Evolutionary conservation across 2,329 filamentous ascomycete genomes (phyloP).

Genomic region (Talaromyces sp.): DNA sequence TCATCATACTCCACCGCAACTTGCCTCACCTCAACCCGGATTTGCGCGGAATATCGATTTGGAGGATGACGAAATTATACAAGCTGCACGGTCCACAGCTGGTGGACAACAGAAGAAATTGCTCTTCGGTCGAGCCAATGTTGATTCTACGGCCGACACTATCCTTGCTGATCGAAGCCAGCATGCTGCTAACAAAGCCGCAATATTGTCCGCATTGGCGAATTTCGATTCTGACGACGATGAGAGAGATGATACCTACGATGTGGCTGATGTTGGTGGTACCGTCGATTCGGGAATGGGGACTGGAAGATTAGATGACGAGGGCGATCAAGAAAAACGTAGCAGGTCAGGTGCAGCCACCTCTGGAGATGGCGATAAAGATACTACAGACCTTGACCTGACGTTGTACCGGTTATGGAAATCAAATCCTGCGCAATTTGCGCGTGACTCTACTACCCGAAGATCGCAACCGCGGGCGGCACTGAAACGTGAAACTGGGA

Average conservation of each 20-base stretch:
- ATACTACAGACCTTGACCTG: conserved; percentile 55
- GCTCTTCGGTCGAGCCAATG: conserved; percentile 70
- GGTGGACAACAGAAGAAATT: conserved; percentile 47
- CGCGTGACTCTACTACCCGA: conserved; percentile 67
- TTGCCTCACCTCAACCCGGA: conserved; percentile 25
- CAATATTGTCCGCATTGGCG: conserved; percentile 82
- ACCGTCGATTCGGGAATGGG: conserved; percentile 63
- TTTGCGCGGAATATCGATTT: conserved; percentile 66
- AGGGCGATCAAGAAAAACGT: conserved; percentile 56
- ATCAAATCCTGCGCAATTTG: conserved; percentile 63
- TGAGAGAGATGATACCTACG: conserved; percentile 95
- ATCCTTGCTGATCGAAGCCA: conserved; percentile 62
- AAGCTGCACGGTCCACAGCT: conserved; percentile 61
- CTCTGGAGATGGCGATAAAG: conserved; percentile 17
- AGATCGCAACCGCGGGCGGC: conserved; percentile 60
- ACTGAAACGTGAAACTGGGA: conserved; percentile 71
- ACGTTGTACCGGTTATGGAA: conserved; percentile 70
- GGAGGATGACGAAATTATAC: conserved; percentile 76
- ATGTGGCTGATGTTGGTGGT: conserved; percentile 85
- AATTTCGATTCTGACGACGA: conserved; percentile 93
- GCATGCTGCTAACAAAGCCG: conserved; percentile 70
- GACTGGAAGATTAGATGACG: conserved; percentile 40
- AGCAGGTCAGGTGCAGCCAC: neutral
- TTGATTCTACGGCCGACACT: conserved; percentile 65
- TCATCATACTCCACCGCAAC: conserved; percentile 34